phyloP scores from a whole-genome alignment of 495 filamentous ascomycete species.

The Penicillium ochrochloron region DNA sequence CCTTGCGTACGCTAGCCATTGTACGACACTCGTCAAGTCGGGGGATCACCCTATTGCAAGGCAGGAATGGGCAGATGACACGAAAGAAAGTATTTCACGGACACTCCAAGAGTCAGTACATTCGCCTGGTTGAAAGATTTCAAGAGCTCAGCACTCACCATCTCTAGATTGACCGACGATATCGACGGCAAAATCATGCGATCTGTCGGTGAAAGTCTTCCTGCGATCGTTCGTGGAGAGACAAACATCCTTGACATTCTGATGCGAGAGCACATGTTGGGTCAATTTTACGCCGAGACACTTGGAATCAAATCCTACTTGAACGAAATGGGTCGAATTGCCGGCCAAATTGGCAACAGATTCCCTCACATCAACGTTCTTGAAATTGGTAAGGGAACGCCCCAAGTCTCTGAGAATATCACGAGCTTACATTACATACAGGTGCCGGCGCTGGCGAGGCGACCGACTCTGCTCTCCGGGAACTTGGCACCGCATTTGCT shows the following conservation, averaged over 20 bases:
- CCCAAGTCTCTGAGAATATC: too few relatives aligned
- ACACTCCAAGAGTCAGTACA: slow-evolving; percentile 32
- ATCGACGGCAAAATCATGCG: slow-evolving; percentile 33
- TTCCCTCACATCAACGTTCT: slow-evolving; percentile 40
- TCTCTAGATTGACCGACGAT: slow-evolving; percentile 18
- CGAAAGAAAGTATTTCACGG: slow-evolving; percentile 34
- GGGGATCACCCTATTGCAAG: slow-evolving; percentile 23
- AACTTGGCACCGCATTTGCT: slow-evolving; percentile 20
- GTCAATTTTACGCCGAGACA: slow-evolving; percentile 41
- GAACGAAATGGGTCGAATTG: slow-evolving; percentile 26
- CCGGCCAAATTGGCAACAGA: slow-evolving; percentile 39
- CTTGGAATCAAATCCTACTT: slow-evolving; percentile 20
- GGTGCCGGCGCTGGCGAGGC: slow-evolving; percentile 47
- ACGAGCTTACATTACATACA: slow-evolving; percentile 14
- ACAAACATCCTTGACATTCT: slow-evolving; percentile 47
- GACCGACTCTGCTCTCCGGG: slow-evolving; percentile 39
- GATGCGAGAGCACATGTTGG: slow-evolving; percentile 43
- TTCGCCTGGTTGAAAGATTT: background rate
- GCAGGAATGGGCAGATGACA: slow-evolving; percentile 43
- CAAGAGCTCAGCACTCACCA: slow-evolving; percentile 4
- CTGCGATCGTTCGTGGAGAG: slow-evolving; percentile 43
- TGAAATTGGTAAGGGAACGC: slow-evolving; percentile 36
- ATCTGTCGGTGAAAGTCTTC: slow-evolving; percentile 43
- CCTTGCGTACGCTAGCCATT: slow-evolving; percentile 24
- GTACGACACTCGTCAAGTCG: slow-evolving; percentile 16